A percentile compares a stretch with the other conserved stretches of the same genome.
Evolutionary conservation across 78 protist species (phyloP).

Genomic region (Dictyostelium intermedium): DNA sequence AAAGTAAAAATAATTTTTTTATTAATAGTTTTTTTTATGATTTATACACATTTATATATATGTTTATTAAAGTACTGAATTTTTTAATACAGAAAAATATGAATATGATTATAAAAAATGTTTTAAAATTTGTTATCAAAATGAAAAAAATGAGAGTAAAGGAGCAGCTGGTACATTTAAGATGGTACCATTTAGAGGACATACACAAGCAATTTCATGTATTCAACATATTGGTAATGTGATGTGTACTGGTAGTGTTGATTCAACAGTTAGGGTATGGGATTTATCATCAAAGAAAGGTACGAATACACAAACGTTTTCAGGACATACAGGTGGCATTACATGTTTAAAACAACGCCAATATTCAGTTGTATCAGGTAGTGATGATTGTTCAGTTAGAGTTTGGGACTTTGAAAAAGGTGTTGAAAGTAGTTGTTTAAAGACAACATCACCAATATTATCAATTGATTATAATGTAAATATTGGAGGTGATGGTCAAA

Average conservation of each 20-base stretch:
- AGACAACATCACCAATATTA: not conserved
- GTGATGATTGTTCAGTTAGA: constrained; percentile 17
- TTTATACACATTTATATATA: no score
- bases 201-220: constrained; percentile 24
- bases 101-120: constrained; percentile 45
- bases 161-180: constrained; percentile 67
- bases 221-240: constrained; percentile 41
- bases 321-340: constrained; percentile 2
- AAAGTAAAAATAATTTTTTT: not conserved
- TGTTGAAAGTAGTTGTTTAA: not conserved
- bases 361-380: not conserved
- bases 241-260: constrained; percentile 45
- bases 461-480: constrained; percentile 24
- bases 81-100: constrained; percentile 44
- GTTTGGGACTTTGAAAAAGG: constrained; percentile 61
- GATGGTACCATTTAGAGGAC: constrained; percentile 73
- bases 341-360: constrained; percentile 10
- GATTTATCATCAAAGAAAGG: constrained; percentile 53
- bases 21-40: not conserved
- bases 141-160: constrained; percentile 20
- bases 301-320: not conserved
- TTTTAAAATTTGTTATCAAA: not conserved
- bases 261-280: constrained; percentile 54
- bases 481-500: not conserved
- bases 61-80: no score